Percentiles rank a stretch among this genome's conserved stretches.
These are phyloP conservation scores for Suillus fuscotomentosus DNA, from an alignment of 768 basidiomycete genomes.

Conservation along the genomic window DNA sequence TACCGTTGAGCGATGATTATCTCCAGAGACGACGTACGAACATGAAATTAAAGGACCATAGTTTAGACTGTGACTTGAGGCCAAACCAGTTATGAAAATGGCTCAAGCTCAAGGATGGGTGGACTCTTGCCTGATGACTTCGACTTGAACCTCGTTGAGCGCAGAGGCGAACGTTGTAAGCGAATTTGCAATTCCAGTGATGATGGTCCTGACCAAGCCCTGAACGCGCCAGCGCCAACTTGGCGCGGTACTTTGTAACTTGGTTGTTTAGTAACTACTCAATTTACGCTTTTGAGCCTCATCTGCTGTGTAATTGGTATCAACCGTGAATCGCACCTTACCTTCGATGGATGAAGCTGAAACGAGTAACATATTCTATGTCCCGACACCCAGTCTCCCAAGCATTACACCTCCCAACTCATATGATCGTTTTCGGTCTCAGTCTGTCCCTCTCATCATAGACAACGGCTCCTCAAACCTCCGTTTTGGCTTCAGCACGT, in stretches of 20 bases:
- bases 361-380: slow-evolving; percentile 12
- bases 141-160: neutral
- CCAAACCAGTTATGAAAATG: neutral
- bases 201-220: neutral
- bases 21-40: neutral
- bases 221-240: neutral
- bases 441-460: slow-evolving; percentile 69
- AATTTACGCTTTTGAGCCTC: neutral
- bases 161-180: neutral
- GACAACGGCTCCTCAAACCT: slow-evolving; percentile 87
- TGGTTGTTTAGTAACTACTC: neutral
- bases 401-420: slow-evolving; percentile 37
- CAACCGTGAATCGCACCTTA: neutral
- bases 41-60: neutral
- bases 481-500: slow-evolving; percentile 80
- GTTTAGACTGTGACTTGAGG: neutral
- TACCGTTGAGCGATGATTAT: neutral
- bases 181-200: neutral
- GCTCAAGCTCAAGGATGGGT: neutral
- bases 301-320: neutral
- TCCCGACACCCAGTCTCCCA: slow-evolving; percentile 29
- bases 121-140: neutral
- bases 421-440: slow-evolving; percentile 50
- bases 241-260: neutral
- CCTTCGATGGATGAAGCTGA: neutral